A percentile compares a stretch with the other conserved stretches of the same genome.
Conservation (phyloP, 2,329 filamentous ascomycete species). For the Daldinia eschscholtzii region DNA sequence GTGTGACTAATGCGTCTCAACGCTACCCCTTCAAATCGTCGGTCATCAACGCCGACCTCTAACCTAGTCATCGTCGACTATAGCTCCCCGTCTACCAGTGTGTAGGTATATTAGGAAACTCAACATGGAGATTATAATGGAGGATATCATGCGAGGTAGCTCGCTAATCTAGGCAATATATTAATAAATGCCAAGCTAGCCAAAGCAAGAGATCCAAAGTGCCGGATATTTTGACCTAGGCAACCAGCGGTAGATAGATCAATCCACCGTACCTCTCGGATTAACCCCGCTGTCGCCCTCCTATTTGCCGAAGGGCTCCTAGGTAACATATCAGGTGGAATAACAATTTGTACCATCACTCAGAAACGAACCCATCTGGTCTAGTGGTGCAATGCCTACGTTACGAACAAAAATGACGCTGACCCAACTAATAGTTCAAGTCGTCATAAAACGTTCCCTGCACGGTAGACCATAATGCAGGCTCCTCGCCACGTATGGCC, state of each 20-base stretch:
- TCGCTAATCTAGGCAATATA: neutral
- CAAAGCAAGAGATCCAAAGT: no score
- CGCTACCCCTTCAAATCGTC: neutral
- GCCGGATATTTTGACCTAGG: no score
- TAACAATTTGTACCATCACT: neutral
- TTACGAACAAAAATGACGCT: neutral
- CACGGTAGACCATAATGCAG: conserved; percentile 18
- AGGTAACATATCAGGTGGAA: neutral
- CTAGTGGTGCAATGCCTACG: conserved; percentile 23
- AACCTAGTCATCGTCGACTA: neutral
- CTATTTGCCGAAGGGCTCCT: neutral
- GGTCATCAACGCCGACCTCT: neutral
- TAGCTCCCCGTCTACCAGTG: neutral
- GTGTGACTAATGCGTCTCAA: neutral
- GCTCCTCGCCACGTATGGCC: conserved; percentile 23
- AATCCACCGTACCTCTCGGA: neutral
- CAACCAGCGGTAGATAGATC: neutral
- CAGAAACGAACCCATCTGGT: conserved; percentile 16
- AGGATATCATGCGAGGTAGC: neutral
- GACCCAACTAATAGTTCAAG: conserved; percentile 14
- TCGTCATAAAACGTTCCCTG: conserved; percentile 7
- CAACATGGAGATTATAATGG: neutral
- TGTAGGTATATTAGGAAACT: neutral
- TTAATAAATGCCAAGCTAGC: no score
- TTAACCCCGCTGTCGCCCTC: neutral